Evolutionary conservation across 805 yeast genomes (phyloP), one percentile per base, ranked within the genome.

Genomic region (Candida tallmaniae): DNA sequence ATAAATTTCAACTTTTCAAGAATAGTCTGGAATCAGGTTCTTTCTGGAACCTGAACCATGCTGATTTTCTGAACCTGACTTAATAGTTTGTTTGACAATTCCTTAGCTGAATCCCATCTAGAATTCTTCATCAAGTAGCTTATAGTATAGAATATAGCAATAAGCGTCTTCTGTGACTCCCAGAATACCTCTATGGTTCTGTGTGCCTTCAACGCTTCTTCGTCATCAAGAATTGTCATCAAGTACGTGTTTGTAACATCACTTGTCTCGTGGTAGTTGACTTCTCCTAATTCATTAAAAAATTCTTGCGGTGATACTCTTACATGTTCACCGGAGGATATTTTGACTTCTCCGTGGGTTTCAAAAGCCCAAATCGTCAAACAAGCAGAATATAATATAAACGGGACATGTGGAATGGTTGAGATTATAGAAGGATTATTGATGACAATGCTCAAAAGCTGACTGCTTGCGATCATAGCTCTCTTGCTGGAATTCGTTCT

Each of bases 361-460:
- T 38, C 44, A 24, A 30, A 37, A 19, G 44, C 38, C 45, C 45
- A 41, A 14, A 41, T 32, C 11, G 29, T 28, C 12, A 41, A 26
- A 6, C 38, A 34, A 2, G 43, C 35, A 17, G 34, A 13, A 36
- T 33, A 36, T 8, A 28, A 23, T 14, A 42, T 34, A 18, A 21
- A 34, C 14, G 45, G 43, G 13, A 39, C 28, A 22, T 41, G 45
- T 5, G 45, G 60, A 48, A 22, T 54, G 39, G 16, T 42, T 38
- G 4, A 34, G 3, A 53, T 32, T 11, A 53, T 42, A 1, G 47
- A 45, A 11, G 41, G 50, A 29, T 54, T 51, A 16, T 42, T 36
- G 15, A 46, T 35, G 4, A 52, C 52, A 7, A 52, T 46, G 16
- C 54, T 40, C 22, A 60, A 34, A 16, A 59, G 42, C 23, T 50